Percentiles rank a stretch among this genome's conserved stretches.
Conservation (phyloP, 371 early-diverging fungal species). For the Fennellomyces sp. region DNA sequence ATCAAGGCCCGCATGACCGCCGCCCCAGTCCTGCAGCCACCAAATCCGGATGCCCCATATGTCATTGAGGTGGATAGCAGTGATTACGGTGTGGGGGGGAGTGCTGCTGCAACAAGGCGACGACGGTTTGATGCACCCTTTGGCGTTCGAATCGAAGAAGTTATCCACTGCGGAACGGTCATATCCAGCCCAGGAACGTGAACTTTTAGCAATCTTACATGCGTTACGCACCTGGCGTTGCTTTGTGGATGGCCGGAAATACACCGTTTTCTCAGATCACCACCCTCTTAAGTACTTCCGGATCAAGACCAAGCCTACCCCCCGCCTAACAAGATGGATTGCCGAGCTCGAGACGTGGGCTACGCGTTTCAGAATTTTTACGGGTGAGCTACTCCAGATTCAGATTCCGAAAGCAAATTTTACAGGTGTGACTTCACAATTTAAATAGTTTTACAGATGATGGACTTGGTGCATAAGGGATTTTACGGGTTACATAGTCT, state of each 20-base stretch:
- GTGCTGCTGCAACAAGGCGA: constrained; percentile 23
- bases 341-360: too few species aligned
- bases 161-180: constrained; percentile 11
- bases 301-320: constrained; percentile 14
- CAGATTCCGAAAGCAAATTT: too few species aligned
- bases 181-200: constrained; percentile 43
- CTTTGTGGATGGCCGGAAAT: constrained; percentile 25
- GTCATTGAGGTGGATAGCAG: constrained; percentile 38
- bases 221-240: constrained; percentile 35
- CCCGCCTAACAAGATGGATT: constrained; percentile 17
- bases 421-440: too few species aligned
- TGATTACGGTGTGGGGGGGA: constrained; percentile 29
- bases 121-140: constrained; percentile 35
- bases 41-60: constrained; percentile 21
- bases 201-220: constrained; percentile 36
- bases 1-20: constrained; percentile 2
- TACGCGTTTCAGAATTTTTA: too few species aligned
- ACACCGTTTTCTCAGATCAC: constrained; percentile 28
- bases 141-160: constrained; percentile 24
- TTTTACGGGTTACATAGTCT: too few species aligned
- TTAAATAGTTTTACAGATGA: too few species aligned
- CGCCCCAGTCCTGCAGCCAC: constrained; percentile 16
- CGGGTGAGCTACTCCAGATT: too few species aligned
- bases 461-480: too few species aligned
- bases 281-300: constrained; percentile 20